These are phyloP conservation scores for Epicoccum sorghinum DNA, from an alignment of 2,329 filamentous ascomycete genomes.

Conservation along the genomic window DNA sequence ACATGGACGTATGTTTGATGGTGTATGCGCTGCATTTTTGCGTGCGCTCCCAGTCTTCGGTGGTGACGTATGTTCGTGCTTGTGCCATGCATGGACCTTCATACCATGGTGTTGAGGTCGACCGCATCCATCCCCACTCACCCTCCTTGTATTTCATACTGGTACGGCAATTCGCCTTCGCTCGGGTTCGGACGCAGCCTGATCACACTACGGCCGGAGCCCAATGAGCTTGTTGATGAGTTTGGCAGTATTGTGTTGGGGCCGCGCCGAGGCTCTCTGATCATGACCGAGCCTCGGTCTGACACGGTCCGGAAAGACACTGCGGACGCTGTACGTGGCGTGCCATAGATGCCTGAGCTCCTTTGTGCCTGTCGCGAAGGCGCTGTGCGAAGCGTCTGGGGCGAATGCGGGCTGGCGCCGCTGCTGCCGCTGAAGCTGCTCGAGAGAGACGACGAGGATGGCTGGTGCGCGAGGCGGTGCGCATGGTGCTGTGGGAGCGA, in stretches of 20 bases:
- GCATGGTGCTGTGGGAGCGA: conserved; percentile 37
- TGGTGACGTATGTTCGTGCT: background rate
- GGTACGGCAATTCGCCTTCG: conserved; percentile 42
- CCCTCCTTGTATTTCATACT: conserved; percentile 33
- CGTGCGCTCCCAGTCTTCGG: background rate
- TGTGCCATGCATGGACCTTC: background rate
- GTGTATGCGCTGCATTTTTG: no score
- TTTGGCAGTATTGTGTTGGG: conserved; percentile 40
- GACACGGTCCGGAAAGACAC: conserved; percentile 29
- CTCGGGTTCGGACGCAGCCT: conserved; percentile 32
- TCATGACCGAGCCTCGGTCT: conserved; percentile 35
- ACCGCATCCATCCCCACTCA: conserved; percentile 8
- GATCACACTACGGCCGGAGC: conserved; percentile 37
- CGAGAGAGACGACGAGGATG: conserved; percentile 30
- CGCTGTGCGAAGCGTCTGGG: conserved; percentile 40
- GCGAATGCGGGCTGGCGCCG: conserved; percentile 22
- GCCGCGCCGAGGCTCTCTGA: conserved; percentile 29
- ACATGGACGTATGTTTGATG: background rate
- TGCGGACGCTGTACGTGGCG: conserved; percentile 33
- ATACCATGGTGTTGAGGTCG: background rate
- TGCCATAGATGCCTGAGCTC: conserved; percentile 29
- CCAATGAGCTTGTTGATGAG: conserved; percentile 38
- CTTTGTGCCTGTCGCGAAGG: conserved; percentile 32
- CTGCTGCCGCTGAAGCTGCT: conserved; percentile 18
- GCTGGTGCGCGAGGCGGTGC: conserved; percentile 30